These are phyloP conservation scores for Ensete ventricosum DNA, from an alignment of 176 grass and related monocot species.

Conservation along the genomic window DNA sequence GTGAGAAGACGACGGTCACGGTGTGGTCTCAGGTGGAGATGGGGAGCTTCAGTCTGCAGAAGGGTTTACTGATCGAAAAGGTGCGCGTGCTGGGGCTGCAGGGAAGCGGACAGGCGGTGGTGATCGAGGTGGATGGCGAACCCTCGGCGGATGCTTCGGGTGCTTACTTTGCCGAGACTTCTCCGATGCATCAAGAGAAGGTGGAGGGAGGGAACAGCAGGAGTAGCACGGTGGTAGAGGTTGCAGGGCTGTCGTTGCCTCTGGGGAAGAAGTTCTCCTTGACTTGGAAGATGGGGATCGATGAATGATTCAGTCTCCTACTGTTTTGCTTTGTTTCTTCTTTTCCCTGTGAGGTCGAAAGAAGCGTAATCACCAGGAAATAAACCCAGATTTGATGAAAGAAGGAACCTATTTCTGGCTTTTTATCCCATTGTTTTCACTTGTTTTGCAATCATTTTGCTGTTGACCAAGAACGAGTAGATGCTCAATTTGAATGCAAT, in stretches of 20 bases:
- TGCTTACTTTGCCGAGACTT: constrained; percentile 19
- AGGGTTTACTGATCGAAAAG: constrained; percentile 56
- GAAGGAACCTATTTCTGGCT: too few species aligned
- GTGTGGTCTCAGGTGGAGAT: constrained; percentile 51
- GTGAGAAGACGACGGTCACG: constrained; percentile 49
- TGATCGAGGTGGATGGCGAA: constrained; percentile 38
- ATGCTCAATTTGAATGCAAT: too few species aligned
- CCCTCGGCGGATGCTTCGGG: constrained; percentile 22
- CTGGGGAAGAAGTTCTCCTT: constrained; percentile 85
- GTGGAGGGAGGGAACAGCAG: constrained; percentile 18
- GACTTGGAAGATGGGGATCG: constrained; percentile 62
- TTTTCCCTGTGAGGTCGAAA: too few species aligned
- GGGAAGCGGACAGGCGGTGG: constrained; percentile 41
- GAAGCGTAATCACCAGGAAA: too few species aligned
- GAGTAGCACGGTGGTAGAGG: constrained; percentile 51
- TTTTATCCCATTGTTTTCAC: too few species aligned
- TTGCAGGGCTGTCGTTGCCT: constrained; percentile 64
- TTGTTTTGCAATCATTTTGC: too few species aligned
- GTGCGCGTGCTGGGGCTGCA: constrained; percentile 54
- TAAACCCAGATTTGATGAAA: too few species aligned
- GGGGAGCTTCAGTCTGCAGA: constrained; percentile 44
- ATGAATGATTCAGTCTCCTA: neutral
- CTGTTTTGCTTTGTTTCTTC: too few species aligned
- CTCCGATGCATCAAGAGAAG: constrained; percentile 10
- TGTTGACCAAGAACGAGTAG: too few species aligned